Base-by-base conservation (phyloP, 2,329 filamentous ascomycete species). In the Penicillium sp. region DNA sequence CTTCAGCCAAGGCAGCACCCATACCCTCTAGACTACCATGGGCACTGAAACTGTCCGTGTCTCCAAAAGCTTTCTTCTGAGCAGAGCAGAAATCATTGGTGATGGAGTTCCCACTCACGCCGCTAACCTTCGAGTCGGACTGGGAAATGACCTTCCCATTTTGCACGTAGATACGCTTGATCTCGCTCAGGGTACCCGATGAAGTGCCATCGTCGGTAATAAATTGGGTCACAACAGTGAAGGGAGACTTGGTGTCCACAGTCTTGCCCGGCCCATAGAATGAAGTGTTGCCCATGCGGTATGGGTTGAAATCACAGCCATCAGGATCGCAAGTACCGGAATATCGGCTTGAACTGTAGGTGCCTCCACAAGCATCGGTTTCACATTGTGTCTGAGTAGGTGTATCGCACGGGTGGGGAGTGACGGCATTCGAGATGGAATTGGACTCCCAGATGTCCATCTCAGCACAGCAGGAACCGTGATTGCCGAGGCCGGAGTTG, bases 401-500 rank as follows among this genome's bases (percentile, higher is more conserved):
- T 54, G 69, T 75, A 51, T 73, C 75, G 78, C 87, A 89, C 37
- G 84, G 80, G 71, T 90, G 87, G 16, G 87, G 85, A 5, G 87
- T 89, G 67, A 80, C 81, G 48, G 87, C 87, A 13, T 80, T 82
- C 21, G 85, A 82, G 66, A 87, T 81, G 61, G 77, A 80, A 79
- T 89, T 89, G 62, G 86, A 86, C 75, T 89, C 86, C 85, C 86
- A 88, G 71, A 87, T 79, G 63, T 89, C 86, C 81, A 89, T 86
- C 72, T 89, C 87, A 42, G 81, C 75, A 71, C 86, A 89, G 80
- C 86, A 88, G 31, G 85, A 78, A 56, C 87, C 86, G 45, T 80
- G 74, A 39, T 72, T 71, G 34, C 82, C 83, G 21, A 71, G 66
- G 52, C 83, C 84, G 28, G 80, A 75, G 66, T 84, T 84, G 61